Evolutionary conservation across 1,284 basidiomycete genomes (phyloP).

Genomic region (Tilletia setariae): DNA sequence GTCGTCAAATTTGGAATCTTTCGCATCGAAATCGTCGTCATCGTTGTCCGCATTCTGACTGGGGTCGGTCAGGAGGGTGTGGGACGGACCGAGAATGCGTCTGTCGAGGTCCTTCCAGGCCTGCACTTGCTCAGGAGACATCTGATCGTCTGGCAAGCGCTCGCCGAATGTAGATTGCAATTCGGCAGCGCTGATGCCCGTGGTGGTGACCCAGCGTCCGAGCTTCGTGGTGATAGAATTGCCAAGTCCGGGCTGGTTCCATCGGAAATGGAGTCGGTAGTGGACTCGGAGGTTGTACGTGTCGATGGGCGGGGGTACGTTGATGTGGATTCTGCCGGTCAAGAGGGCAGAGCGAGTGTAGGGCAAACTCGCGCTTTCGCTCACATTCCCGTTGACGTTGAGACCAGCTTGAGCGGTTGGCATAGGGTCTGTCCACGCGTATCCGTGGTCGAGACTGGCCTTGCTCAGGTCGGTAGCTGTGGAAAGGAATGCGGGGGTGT

Average conservation of each 20-base stretch:
- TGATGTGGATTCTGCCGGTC: neutral
- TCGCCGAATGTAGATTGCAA: neutral
- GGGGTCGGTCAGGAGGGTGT: neutral
- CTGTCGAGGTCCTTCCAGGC: neutral
- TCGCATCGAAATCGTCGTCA: neutral
- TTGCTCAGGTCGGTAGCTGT: neutral
- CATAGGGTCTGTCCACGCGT: constrained; percentile 10
- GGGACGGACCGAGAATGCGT: neutral
- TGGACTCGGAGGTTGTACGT: neutral
- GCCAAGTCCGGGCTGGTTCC: neutral
- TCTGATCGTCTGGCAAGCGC: neutral
- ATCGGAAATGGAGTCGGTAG: neutral
- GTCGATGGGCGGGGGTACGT: constrained; percentile 5
- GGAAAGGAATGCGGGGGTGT: constrained; percentile 4
- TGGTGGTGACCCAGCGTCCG: neutral
- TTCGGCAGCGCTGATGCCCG: neutral
- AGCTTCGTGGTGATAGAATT: neutral
- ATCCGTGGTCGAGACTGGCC: constrained; percentile 1
- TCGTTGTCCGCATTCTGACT: neutral
- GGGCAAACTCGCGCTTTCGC: neutral
- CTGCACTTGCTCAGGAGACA: neutral
- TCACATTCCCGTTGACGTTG: neutral
- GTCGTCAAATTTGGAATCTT: constrained; percentile 1
- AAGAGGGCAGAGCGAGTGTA: constrained; percentile 2
- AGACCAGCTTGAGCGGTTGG: neutral